Percentiles rank a stretch among this genome's conserved stretches.
These are phyloP conservation scores for Saccharomyces paradoxus DNA, from an alignment of 805 yeast genomes.

Conservation along the genomic window DNA sequence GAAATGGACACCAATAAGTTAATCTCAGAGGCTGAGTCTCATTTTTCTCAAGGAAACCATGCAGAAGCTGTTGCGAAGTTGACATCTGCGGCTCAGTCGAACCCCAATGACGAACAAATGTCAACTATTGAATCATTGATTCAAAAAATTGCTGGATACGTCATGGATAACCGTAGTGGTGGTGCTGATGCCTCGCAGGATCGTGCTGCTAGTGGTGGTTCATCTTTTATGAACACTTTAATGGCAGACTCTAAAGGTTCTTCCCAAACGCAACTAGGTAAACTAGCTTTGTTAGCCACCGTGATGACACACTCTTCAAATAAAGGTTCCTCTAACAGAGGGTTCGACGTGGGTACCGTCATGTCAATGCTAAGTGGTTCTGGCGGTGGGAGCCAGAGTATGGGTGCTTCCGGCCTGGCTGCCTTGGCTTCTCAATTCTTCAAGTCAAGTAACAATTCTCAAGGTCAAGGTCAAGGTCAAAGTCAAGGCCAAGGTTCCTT, in stretches of 20 bases:
- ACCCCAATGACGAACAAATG: conserved; percentile 19
- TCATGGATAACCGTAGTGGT: conserved; percentile 10
- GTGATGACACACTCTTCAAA: conserved; percentile 9
- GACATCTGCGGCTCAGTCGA: conserved; percentile 20
- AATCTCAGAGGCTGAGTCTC: conserved; percentile 18
- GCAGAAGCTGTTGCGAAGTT: conserved; percentile 23
- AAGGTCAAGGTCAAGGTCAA: conserved; percentile 1
- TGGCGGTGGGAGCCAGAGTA: conserved; percentile 6
- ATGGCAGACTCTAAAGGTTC: conserved; percentile 17
- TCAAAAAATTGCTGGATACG: conserved; percentile 13
- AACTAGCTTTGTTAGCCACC: conserved; percentile 23
- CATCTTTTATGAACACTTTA: conserved; percentile 16
- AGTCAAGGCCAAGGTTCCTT: neutral
- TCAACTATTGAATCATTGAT: conserved; percentile 20
- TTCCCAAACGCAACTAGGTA: conserved; percentile 24
- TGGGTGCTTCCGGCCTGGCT: conserved; percentile 18
- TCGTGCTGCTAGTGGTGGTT: conserved; percentile 17
- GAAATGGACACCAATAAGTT: conserved; percentile 12
- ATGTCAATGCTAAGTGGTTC: conserved; percentile 15
- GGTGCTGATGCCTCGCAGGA: conserved; percentile 4
- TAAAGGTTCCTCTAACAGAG: conserved; percentile 5
- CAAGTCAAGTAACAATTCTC: conserved; percentile 5
- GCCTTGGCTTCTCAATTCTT: conserved; percentile 24
- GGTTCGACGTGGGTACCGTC: conserved; percentile 17
- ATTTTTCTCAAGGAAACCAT: conserved; percentile 18